phyloP scores from a whole-genome alignment of 495 filamentous ascomycete genomes.

The Cladorrhinum samala region DNA sequence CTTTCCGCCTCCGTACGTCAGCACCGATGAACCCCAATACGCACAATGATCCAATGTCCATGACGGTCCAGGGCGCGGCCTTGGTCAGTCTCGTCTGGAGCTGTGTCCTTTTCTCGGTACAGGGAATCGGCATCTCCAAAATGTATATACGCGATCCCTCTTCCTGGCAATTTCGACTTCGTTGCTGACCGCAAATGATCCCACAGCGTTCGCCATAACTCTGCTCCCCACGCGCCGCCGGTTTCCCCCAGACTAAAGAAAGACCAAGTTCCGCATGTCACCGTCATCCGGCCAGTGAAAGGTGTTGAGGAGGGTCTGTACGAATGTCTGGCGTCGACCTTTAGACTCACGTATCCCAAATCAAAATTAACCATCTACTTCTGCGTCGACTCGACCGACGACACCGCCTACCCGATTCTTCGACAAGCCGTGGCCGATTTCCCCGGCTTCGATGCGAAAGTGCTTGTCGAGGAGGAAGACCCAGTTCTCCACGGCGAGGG shows the following conservation, averaged over 20 bases:
- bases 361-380: conserved; percentile 75
- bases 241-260: conserved; percentile 39
- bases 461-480: conserved; percentile 87
- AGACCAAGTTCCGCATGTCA: conserved; percentile 68
- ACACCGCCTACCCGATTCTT: conserved; percentile 74
- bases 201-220: conserved; percentile 46
- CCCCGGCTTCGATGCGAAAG: conserved; percentile 60
- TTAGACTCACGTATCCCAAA: conserved; percentile 73
- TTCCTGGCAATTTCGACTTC: too few relatives aligned
- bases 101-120: conserved; percentile 41
- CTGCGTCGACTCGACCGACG: conserved; percentile 70
- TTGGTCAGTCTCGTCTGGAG: conserved; percentile 45
- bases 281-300: conserved; percentile 88
- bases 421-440: conserved; percentile 65
- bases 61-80: conserved; percentile 36
- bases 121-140: conserved; percentile 44
- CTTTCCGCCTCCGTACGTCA: background rate
- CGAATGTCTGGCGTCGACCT: conserved; percentile 87
- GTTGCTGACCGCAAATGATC: conserved; percentile 13
- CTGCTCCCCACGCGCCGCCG: conserved; percentile 34
- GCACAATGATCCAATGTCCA: conserved; percentile 33
- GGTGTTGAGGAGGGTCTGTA: conserved; percentile 86
- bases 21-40: background rate
- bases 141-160: conserved; percentile 34
- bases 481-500: conserved; percentile 54